Base-by-base conservation (phyloP, 768 basidiomycete genomes). In the Xerocomus potaroensis region DNA sequence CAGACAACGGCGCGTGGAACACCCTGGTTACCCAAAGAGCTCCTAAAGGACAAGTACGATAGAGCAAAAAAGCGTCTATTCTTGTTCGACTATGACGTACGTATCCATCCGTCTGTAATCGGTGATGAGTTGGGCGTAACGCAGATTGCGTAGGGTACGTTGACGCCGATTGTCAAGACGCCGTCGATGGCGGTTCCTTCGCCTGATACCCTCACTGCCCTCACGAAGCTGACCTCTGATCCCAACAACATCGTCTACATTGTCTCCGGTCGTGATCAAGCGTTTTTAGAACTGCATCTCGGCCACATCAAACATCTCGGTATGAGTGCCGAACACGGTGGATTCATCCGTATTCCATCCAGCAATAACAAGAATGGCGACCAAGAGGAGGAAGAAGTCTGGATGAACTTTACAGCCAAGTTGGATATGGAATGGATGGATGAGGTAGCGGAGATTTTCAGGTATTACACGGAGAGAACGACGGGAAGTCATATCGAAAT, bases 341-440 rank as follows among this genome's bases (percentile, higher is more conserved):
- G 86, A 21, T 98, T 97, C 72, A 78, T 97, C 40, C 79, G 84
- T 34, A 80, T 79, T 51, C 87, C 87, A 0, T 84, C 83, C 27
- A 67, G 51, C 5, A 44, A 60, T 2, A 66, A 67, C 37, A 61
- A 35, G 2, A 48, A 33, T 0, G 47, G 26, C 2, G 16, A 19
- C 11, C 3, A 15, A 21, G 45, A 49, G 0, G 48, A 46, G 16
- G 57, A 51, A 23, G 71, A 77, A 51, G 24, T 30, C 18, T 99
- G 95, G 91, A 73, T 72, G 51, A 93, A 92, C 62, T 87, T 96
- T 63, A 96, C 94, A n/a, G 80, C 84, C 66, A 78, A 75, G 51
- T 65, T 99, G 61, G 94, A 99, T 70, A 98, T 98, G 95, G 80
- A 80, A 54, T 99, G 95, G 95, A 92, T 95, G 88, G 73, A 69